Evolutionary conservation across 2,329 filamentous ascomycete genomes (phyloP).

Genomic region (Fusarium sp.): DNA sequence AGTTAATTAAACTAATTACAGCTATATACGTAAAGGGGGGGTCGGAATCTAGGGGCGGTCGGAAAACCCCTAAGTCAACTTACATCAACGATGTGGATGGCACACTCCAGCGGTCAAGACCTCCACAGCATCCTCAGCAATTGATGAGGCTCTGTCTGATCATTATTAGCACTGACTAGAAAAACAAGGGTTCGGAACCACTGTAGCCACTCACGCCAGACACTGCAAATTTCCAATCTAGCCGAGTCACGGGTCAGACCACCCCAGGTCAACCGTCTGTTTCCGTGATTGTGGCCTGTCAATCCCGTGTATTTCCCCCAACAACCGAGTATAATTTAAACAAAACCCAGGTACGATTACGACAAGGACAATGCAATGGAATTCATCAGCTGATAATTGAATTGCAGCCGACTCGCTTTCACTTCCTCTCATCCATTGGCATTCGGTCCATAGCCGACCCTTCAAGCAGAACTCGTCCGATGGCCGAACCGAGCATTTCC

Average conservation of each 20-base stretch:
- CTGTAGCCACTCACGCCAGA: background rate
- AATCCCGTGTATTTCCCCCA: conserved; percentile 12
- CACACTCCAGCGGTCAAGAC: conserved; percentile 14
- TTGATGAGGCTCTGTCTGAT: conserved; percentile 33
- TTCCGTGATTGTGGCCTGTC: conserved; percentile 37
- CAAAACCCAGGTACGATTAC: conserved; percentile 14
- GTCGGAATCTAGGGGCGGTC: no score
- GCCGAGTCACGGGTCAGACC: conserved; percentile 27
- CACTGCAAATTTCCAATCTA: background rate
- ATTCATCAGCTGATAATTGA: background rate
- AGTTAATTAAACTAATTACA: no score
- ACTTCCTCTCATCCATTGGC: background rate
- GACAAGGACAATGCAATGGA: background rate
- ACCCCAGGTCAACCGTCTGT: conserved; percentile 23
- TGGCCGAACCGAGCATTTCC: conserved; percentile 47
- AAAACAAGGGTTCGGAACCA: conserved; percentile 23
- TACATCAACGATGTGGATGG: background rate
- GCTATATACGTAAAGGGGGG: no score
- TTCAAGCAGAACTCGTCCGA: conserved; percentile 36
- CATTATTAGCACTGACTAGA: background rate
- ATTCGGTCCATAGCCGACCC: conserved; percentile 12
- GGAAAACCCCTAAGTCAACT: no score
- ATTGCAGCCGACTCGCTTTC: conserved; percentile 1
- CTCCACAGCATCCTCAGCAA: background rate
- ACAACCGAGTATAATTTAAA: conserved; percentile 8